Evolutionary conservation across 805 yeast species (phyloP).

Genomic region (Metahyphopichia silvanorum): DNA sequence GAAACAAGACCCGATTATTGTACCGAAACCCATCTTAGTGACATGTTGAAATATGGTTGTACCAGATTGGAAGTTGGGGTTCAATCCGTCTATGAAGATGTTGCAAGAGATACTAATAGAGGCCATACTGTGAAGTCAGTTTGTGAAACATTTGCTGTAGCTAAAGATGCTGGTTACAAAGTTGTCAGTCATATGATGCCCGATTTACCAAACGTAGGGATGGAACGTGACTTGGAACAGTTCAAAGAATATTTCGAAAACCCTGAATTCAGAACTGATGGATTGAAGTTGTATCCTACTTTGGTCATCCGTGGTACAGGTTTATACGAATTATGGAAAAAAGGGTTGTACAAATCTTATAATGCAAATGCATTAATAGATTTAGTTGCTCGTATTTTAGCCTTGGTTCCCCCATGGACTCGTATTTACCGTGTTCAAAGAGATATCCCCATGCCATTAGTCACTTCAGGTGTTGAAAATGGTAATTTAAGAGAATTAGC

Average conservation of each 20-base stretch:
- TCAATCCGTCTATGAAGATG: slow-evolving; percentile 96
- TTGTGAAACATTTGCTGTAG: slow-evolving; percentile 89
- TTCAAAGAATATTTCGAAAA: slow-evolving; percentile 95
- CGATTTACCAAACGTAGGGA: slow-evolving; percentile 96
- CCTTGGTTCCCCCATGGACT: slow-evolving; percentile 98
- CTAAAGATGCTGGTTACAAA: slow-evolving; percentile 98
- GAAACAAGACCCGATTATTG: slow-evolving; percentile 99
- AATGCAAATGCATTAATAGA: slow-evolving; percentile 93
- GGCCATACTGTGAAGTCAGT: slow-evolving; percentile 97
- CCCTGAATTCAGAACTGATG: slow-evolving; percentile 96
- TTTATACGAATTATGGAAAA: slow-evolving; percentile 94
- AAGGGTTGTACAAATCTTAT: slow-evolving; percentile 90
- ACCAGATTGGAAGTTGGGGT: slow-evolving; percentile 97
- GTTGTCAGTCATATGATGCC: slow-evolving; percentile 99
- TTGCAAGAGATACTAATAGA: slow-evolving; percentile 95
- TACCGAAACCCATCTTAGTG: slow-evolving; percentile 91
- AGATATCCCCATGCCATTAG: slow-evolving; percentile 99
- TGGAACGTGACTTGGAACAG: slow-evolving; percentile 96
- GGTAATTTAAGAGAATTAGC: slow-evolving; percentile 96
- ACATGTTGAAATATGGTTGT: slow-evolving; percentile 95
- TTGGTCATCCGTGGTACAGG: slow-evolving; percentile 97
- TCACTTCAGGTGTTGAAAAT: slow-evolving; percentile 95
- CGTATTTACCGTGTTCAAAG: slow-evolving; percentile 97
- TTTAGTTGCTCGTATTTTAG: slow-evolving; percentile 91
- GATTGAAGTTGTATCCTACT: slow-evolving; percentile 92